These are phyloP conservation scores for Candida orba DNA, from an alignment of 805 yeast genomes.

Conservation along the genomic window DNA sequence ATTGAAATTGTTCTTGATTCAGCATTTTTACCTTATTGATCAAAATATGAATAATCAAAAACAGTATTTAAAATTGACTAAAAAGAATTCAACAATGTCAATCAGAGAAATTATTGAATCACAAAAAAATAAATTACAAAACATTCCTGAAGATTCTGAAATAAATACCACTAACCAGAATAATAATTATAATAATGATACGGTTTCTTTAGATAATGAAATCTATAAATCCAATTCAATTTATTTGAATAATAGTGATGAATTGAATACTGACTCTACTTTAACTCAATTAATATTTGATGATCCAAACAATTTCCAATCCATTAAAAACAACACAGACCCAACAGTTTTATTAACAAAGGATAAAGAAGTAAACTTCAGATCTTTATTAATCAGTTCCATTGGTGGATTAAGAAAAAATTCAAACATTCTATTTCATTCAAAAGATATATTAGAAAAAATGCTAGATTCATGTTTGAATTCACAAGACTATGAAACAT, in stretches of 20 bases:
- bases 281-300: constrained; percentile 24
- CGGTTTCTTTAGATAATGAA: constrained; percentile 4
- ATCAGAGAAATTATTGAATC: constrained; percentile 17
- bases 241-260: constrained; percentile 18
- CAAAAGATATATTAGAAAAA: constrained; percentile 6
- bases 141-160: constrained; percentile 2
- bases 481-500: constrained; percentile 11
- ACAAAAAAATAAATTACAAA: constrained; percentile 1
- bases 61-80: constrained; percentile 13
- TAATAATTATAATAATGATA: background rate
- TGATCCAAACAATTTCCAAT: constrained; percentile 27
- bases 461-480: constrained; percentile 9
- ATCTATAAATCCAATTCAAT: constrained; percentile 17
- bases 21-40: constrained; percentile 28
- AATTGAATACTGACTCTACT: constrained; percentile 6
- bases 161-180: background rate
- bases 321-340: constrained; percentile 28
- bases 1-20: constrained; percentile 38
- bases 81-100: constrained; percentile 17
- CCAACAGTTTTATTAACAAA: constrained; percentile 30
- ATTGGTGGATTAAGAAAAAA: constrained; percentile 37
- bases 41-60: constrained; percentile 15
- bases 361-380: background rate
- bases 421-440: constrained; percentile 22
- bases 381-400: constrained; percentile 31